phyloP scores from a whole-genome alignment of 1,284 basidiomycete genomes.

The Sanghuangporus sanghuang region DNA sequence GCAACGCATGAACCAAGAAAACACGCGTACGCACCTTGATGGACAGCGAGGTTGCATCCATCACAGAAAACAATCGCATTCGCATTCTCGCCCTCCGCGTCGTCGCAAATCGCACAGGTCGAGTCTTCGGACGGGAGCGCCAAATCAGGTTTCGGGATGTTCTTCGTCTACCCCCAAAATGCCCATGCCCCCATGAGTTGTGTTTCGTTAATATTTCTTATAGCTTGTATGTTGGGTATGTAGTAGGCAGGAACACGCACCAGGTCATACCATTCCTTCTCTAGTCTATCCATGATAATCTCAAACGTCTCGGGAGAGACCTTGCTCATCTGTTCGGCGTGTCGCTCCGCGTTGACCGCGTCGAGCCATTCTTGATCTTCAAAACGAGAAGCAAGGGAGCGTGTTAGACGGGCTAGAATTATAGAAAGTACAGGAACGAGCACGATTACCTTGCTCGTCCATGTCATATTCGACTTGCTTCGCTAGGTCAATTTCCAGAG shows the following conservation, averaged over 20 bases:
- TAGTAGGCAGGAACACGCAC: slow-evolving; percentile 46
- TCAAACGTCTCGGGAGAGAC: slow-evolving; percentile 90
- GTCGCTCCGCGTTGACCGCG: slow-evolving; percentile 77
- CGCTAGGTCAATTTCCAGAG: slow-evolving; percentile 87
- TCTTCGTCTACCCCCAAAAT: slow-evolving; percentile 64
- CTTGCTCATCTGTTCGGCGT: slow-evolving; percentile 68
- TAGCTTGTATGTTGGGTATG: neutral
- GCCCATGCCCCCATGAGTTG: neutral
- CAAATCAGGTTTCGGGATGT: slow-evolving; percentile 79
- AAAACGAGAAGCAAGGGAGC: neutral
- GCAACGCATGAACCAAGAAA: neutral
- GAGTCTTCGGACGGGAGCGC: slow-evolving; percentile 89
- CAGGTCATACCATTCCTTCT: slow-evolving; percentile 99
- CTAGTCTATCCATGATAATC: slow-evolving; percentile 93
- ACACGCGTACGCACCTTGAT: slow-evolving; percentile 68
- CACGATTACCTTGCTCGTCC: slow-evolving; percentile 87
- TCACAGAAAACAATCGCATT: slow-evolving; percentile 99
- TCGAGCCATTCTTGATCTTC: slow-evolving; percentile 96
- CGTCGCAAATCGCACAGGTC: slow-evolving; percentile 95
- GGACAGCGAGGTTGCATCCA: slow-evolving; percentile 97
- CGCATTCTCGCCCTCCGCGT: slow-evolving; percentile 96
- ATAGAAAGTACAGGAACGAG: neutral
- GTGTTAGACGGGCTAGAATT: slow-evolving; percentile 7
- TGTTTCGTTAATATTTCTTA: neutral
- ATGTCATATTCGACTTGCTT: slow-evolving; percentile 98